Conservation (phyloP, 495 filamentous ascomycete species). For the Glutinoglossum americanum region DNA sequence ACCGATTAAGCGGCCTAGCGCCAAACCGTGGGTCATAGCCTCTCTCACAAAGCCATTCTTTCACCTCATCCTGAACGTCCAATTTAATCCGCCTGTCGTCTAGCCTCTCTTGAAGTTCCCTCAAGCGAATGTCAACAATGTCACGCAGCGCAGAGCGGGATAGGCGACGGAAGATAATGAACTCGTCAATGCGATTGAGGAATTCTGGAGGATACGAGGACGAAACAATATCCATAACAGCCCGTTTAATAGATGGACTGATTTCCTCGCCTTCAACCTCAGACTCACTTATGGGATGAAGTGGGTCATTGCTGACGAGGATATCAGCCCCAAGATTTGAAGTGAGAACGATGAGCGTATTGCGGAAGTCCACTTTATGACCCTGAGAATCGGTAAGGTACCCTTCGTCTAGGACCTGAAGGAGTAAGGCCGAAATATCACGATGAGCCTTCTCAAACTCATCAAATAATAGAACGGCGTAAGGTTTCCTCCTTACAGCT, state of each 20-base stretch:
- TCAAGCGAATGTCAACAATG: slow-evolving; percentile 81
- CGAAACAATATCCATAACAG: slow-evolving; percentile 78
- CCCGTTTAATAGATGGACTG: slow-evolving; percentile 41
- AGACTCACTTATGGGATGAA: slow-evolving; percentile 31
- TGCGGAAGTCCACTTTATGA: slow-evolving; percentile 88
- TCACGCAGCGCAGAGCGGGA: slow-evolving; percentile 59
- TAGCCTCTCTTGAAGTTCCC: slow-evolving; percentile 64
- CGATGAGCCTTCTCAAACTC: slow-evolving; percentile 96
- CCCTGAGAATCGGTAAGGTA: slow-evolving; percentile 91
- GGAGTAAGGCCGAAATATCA: slow-evolving; percentile 80
- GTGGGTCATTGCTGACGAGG: slow-evolving; percentile 35
- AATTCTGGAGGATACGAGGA: slow-evolving; percentile 73
- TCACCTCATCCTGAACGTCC: slow-evolving; percentile 44
- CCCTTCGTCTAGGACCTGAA: slow-evolving; percentile 91
- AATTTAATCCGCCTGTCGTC: slow-evolving; percentile 70
- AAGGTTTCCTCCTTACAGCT: slow-evolving; percentile 84
- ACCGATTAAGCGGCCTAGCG: slow-evolving; percentile 76
- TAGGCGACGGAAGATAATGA: slow-evolving; percentile 83
- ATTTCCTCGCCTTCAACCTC: slow-evolving; percentile 40
- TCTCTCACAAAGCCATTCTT: slow-evolving; percentile 65
- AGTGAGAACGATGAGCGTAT: slow-evolving; percentile 88
- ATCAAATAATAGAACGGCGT: slow-evolving; percentile 86
- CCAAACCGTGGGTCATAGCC: slow-evolving; percentile 86
- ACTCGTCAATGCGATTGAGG: slow-evolving; percentile 88
- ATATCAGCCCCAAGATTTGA: slow-evolving; percentile 76